phyloP scores from a whole-genome alignment of 1,139 yeast species.

The Yamadazyma mexicana region DNA sequence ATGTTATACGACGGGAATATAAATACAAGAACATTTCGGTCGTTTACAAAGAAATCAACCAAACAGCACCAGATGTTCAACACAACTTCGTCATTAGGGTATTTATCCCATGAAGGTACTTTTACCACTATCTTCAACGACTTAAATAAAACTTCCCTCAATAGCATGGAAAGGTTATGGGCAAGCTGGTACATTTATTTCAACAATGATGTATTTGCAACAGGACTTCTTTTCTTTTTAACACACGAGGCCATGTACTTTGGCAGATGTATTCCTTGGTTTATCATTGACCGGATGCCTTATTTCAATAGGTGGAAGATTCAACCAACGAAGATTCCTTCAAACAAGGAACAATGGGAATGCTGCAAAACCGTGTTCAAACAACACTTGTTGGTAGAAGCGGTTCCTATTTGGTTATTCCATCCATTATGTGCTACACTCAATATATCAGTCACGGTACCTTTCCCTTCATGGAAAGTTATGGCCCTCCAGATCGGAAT shows the following conservation, averaged over 20 bases:
- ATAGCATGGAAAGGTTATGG: slow-evolving; percentile 60
- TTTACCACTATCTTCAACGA: slow-evolving; percentile 9
- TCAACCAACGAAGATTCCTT: slow-evolving; percentile 42
- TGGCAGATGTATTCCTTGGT: slow-evolving; percentile 50
- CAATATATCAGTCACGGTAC: slow-evolving; percentile 75
- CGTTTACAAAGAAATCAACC: neutral
- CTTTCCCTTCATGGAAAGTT: slow-evolving; percentile 68
- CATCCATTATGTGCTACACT: slow-evolving; percentile 81
- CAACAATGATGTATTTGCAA: slow-evolving; percentile 74
- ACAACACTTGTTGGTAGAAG: slow-evolving; percentile 88
- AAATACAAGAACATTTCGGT: neutral
- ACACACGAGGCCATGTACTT: slow-evolving; percentile 46
- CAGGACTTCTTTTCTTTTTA: slow-evolving; percentile 44
- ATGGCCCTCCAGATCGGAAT: slow-evolving; percentile 65
- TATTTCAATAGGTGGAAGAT: slow-evolving; percentile 44
- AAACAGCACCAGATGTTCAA: slow-evolving; percentile 6
- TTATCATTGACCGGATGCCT: slow-evolving; percentile 42
- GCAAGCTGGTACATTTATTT: slow-evolving; percentile 74
- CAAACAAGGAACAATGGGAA: slow-evolving; percentile 60
- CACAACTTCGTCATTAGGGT: slow-evolving; percentile 13
- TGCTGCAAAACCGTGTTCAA: slow-evolving; percentile 81
- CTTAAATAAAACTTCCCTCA: slow-evolving; percentile 11
- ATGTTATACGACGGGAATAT: slow-evolving; percentile 4
- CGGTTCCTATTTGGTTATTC: slow-evolving; percentile 93
- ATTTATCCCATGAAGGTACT: slow-evolving; percentile 8